Conservation (phyloP, 2,329 filamentous ascomycete genomes). For the Claviceps purpurea region DNA sequence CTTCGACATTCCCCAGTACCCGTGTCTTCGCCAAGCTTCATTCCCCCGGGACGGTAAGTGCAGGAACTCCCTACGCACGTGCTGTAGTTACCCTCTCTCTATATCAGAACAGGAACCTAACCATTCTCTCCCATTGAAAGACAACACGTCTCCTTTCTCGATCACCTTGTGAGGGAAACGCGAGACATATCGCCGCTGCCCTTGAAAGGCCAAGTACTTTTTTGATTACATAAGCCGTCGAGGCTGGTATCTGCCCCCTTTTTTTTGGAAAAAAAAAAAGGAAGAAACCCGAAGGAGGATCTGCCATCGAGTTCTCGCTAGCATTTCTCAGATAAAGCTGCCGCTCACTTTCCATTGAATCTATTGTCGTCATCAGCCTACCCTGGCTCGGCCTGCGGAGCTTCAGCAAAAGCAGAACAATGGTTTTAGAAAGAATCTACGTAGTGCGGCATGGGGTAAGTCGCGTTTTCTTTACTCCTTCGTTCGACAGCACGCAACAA, state of each 20-base stretch:
- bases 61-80: neutral
- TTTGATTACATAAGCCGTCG: no score
- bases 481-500: neutral
- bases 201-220: no score
- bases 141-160: no score
- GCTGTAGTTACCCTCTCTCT: neutral
- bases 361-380: no score
- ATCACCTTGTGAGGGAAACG: no score
- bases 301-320: neutral
- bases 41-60: neutral
- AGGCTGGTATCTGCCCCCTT: neutral
- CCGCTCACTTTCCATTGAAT: neutral
- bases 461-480: conserved; percentile 9
- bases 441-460: conserved; percentile 63
- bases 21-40: conserved; percentile 1
- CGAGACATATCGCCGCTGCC: no score
- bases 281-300: neutral
- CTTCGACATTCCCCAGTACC: neutral
- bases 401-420: conserved; percentile 17
- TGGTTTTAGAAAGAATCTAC: conserved; percentile 61
- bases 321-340: neutral
- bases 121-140: neutral
- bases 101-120: neutral
- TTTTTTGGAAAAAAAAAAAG: neutral
- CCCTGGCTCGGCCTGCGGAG: no score